These are phyloP conservation scores for Camellia japonica DNA, from an alignment of 148 eudicot species.

Conservation along the genomic window DNA sequence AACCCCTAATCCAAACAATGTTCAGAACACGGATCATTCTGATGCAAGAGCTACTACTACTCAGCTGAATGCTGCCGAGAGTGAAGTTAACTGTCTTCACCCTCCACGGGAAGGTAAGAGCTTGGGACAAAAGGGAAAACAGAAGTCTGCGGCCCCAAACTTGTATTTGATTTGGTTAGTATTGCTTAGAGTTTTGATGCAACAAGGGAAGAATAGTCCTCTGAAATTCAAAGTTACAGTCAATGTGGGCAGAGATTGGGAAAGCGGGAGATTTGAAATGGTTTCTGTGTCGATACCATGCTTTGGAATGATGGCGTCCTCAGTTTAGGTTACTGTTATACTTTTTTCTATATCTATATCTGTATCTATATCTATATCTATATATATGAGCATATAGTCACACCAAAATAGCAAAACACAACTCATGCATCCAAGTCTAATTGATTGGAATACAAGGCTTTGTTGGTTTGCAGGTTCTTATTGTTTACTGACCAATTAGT, in stretches of 20 bases:
- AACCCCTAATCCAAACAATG: not conserved
- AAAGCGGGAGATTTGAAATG: constrained; percentile 75
- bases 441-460: too few species aligned
- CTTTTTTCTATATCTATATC: not conserved
- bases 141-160: constrained; percentile 23
- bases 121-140: constrained; percentile 13
- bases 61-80: constrained; percentile 2
- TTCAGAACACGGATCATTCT: not conserved
- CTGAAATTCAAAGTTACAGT: constrained; percentile 55
- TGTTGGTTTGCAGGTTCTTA: too few species aligned
- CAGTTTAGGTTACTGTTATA: not conserved
- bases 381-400: not conserved
- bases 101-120: constrained; percentile 8
- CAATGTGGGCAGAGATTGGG: constrained; percentile 42
- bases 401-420: too few species aligned
- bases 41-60: constrained; percentile 2
- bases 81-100: not conserved
- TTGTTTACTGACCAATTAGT: not conserved
- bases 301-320: constrained; percentile 7
- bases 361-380: too few species aligned
- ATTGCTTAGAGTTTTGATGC: constrained; percentile 51
- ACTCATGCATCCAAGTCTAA: too few species aligned
- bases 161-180: constrained; percentile 65
- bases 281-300: constrained; percentile 46
- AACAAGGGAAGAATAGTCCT: constrained; percentile 58